Conservation (phyloP, 1,284 basidiomycete species). For the Termitomyces sp. region DNA sequence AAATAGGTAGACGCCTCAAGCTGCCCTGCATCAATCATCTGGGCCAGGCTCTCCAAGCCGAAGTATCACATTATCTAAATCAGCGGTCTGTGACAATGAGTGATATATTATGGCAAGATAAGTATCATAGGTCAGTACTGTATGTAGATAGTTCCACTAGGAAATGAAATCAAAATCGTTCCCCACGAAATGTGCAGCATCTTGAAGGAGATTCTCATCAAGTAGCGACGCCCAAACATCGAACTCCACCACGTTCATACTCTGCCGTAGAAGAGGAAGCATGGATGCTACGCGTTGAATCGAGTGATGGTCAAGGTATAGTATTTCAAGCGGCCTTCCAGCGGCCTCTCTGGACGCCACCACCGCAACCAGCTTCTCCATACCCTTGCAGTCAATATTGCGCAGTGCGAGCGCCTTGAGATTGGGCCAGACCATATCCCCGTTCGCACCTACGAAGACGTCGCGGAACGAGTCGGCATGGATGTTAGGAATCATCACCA, state of each 20-base stretch:
- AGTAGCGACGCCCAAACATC: slow-evolving; percentile 15
- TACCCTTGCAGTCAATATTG: slow-evolving; percentile 7
- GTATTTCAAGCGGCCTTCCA: slow-evolving; percentile 10
- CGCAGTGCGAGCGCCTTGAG: slow-evolving; percentile 15
- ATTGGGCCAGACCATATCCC: slow-evolving; percentile 9
- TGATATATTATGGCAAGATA: no score
- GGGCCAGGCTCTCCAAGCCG: no score
- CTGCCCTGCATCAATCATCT: no score
- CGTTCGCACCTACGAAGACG: slow-evolving; percentile 11
- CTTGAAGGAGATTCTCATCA: slow-evolving; percentile 10
- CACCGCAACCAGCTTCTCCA: slow-evolving; percentile 10
- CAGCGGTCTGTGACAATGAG: no score
- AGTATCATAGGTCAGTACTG: no score
- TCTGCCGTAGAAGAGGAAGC: slow-evolving; percentile 1
- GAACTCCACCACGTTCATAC: slow-evolving; percentile 9
- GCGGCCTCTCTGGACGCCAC: slow-evolving; percentile 7
- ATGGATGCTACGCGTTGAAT: slow-evolving; percentile 4
- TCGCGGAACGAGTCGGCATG: slow-evolving; percentile 15
- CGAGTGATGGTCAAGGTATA: slow-evolving; percentile 15
- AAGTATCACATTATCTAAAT: no score
- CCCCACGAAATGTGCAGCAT: slow-evolving; percentile 15
- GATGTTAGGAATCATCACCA: slow-evolving; percentile 21
- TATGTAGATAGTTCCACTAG: not conserved
- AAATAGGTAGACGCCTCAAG: no score
- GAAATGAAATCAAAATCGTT: slow-evolving; percentile 16